These are phyloP conservation scores for Haematococcus sp. DNA, from an alignment of 139 green algal species.

Conservation along the genomic window DNA sequence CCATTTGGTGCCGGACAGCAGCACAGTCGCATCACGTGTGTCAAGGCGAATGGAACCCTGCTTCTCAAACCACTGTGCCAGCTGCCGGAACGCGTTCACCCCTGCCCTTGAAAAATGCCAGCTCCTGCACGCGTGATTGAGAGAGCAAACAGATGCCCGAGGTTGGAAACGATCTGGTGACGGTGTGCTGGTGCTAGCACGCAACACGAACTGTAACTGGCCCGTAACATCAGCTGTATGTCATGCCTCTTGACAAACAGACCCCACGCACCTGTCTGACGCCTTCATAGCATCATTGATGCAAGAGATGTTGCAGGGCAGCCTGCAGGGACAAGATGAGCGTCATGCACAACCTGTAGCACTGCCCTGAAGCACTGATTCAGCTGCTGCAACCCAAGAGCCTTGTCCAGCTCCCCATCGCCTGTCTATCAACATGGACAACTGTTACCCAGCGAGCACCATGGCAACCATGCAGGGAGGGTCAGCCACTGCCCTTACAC, in stretches of 20 bases:
- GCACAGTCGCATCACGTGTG: not conserved
- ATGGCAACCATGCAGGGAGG: no score
- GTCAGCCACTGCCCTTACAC: no score
- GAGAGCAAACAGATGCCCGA: not conserved
- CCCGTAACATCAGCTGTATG: not conserved
- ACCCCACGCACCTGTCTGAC: not conserved
- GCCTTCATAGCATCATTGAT: slow-evolving; percentile 3
- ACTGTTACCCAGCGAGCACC: no score
- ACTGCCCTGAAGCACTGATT: no score
- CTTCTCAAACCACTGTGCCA: slow-evolving; percentile 9
- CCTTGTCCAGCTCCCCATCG: no score
- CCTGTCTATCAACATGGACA: no score
- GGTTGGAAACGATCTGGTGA: not conserved
- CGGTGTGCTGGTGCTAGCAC: not conserved
- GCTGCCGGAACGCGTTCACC: slow-evolving; percentile 4
- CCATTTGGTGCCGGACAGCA: not conserved
- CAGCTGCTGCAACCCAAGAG: no score
- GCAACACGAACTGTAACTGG: not conserved
- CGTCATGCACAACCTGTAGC: not conserved
- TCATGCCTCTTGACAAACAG: not conserved
- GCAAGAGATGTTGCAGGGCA: slow-evolving; percentile 14
- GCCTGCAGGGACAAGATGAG: not conserved
- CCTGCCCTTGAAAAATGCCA: slow-evolving; percentile 11
- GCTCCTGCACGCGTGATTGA: not conserved
- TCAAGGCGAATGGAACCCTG: not conserved